Conservation (phyloP, 1,284 basidiomycete species). For the Sanghuangporus baumii region DNA sequence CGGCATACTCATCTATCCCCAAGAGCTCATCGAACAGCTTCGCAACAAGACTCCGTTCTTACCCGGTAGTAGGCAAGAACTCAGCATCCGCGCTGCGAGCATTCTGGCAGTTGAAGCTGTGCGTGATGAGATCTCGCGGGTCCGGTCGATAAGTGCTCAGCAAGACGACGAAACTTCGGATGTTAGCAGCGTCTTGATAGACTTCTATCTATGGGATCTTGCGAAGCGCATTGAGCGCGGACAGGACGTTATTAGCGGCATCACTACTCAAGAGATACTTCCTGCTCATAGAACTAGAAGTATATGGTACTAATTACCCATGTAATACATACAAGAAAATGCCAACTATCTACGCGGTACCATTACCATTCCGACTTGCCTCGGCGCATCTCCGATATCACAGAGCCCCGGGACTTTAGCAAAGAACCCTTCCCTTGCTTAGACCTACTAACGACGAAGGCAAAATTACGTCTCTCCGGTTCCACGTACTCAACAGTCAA, state of each 20-base stretch:
- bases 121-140: constrained; percentile 42
- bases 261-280: constrained; percentile 51
- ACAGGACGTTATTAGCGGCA: constrained; percentile 48
- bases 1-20: constrained; percentile 62
- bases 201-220: constrained; percentile 83
- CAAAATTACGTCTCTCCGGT: constrained; percentile 25
- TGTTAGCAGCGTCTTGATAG: constrained; percentile 73
- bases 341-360: too few species aligned
- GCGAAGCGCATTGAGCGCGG: constrained; percentile 69
- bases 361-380: not conserved
- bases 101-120: constrained; percentile 74
- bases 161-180: constrained; percentile 24
- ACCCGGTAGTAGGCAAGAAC: constrained; percentile 57
- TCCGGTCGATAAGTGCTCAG: constrained; percentile 13
- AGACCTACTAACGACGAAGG: constrained; percentile 18
- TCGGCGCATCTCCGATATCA: not conserved
- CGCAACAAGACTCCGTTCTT: constrained; percentile 36
- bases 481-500: constrained; percentile 23
- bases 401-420: not conserved
- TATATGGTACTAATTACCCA: constrained; percentile 63
- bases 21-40: constrained; percentile 45
- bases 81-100: constrained; percentile 67
- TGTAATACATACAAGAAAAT: not conserved
- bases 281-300: constrained; percentile 76
- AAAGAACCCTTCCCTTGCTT: not conserved